Conservation (phyloP, 768 basidiomycete species). For the Hericium rajendrae region DNA sequence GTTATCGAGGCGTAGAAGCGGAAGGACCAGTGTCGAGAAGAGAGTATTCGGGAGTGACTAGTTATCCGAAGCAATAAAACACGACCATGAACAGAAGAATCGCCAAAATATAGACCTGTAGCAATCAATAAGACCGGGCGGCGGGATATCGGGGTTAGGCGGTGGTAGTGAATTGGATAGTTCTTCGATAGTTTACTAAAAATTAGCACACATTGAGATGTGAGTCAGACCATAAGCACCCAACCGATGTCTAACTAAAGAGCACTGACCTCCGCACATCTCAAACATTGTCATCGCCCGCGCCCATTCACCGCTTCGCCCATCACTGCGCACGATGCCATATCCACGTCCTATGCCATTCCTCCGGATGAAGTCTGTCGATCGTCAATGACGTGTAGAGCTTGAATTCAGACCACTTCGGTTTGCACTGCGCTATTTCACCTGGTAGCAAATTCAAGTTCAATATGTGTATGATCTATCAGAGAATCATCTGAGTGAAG, state of each 20-base stretch:
- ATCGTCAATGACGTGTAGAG: conserved; percentile 67
- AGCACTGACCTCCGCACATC: conserved; percentile 68
- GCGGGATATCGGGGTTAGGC: neutral
- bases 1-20: too few relatives aligned
- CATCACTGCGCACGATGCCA: conserved; percentile 87
- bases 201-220: neutral
- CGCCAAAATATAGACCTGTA: neutral
- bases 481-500: too few relatives aligned
- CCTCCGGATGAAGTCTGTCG: conserved; percentile 69
- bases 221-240: neutral
- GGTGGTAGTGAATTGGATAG: conserved; percentile 29
- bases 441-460: conserved; percentile 47
- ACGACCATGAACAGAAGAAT: too few relatives aligned
- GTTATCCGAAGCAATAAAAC: too few relatives aligned
- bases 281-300: conserved; percentile 95
- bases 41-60: too few relatives aligned
- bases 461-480: too few relatives aligned
- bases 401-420: conserved; percentile 87
- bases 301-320: conserved; percentile 64
- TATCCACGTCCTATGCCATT: conserved; percentile 78
- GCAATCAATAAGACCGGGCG: neutral
- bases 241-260: neutral
- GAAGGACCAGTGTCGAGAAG: too few relatives aligned
- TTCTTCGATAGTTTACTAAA: conserved; percentile 39
- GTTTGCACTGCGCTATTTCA: conserved; percentile 53